Evolutionary conservation across 371 early-diverging fungal genomes (phyloP), one percentile per base, ranked within the genome.

Genomic region (Mucor lusitanicus): DNA sequence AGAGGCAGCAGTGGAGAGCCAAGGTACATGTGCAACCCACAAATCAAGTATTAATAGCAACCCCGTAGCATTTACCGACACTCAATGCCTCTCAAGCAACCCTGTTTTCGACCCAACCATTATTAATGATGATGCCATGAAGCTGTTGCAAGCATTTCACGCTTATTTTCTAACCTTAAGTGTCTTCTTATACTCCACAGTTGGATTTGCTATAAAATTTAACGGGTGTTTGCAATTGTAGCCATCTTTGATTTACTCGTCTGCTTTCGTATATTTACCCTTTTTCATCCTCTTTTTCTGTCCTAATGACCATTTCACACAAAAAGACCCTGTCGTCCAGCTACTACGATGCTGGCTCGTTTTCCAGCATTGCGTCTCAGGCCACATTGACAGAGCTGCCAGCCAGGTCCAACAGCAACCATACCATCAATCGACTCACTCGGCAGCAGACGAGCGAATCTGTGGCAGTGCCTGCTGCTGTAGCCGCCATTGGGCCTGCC

Each of bases 361-460:
- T 65, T 37, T 65, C 69, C 12, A 74, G 74, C 56, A 35, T 75
- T 7, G 74, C 70, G 40, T 75, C 76, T 19, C 76, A 76, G 56
- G 63, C 65, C 17, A 75, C 79, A 21, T 53, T 74, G 46, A 78
- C 78, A 13, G 78, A 77, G 25, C 3, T 50, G 12, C 50, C 50
- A 1, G 12, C 12, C 3, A 23, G 50, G 13, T 50, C 50, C 21
- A 50, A 13, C 25, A 65, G 17, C 21, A 53, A 63, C 7, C 33
- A 35, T n/a, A 32, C 40, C 27, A 17, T 30, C 15, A 30, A 30
- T 17, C 17, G 55, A n/a, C 30, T 55, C n/a, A 30, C 55, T n/a
- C 28, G 32, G 28, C 55, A 63, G 54, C 50, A 37, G 37, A 35
- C 63, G 2, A 46, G 17, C 9, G 50, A 33, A 15, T 46, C 46